These are phyloP conservation scores for Apiospora aurea DNA, from an alignment of 2,329 filamentous ascomycete genomes.

Conservation along the genomic window DNA sequence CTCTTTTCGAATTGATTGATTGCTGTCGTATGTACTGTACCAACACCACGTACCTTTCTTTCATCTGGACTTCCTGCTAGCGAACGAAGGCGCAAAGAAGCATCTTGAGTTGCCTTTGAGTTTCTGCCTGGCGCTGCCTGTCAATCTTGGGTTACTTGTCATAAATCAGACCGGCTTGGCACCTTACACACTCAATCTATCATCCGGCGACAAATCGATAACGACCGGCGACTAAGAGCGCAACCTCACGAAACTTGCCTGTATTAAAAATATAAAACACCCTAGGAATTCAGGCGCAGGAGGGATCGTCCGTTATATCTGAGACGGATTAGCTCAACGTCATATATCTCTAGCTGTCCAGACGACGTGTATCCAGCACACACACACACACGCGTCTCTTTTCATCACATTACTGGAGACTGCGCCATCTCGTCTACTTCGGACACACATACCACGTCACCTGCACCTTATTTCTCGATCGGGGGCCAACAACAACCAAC, in stretches of 20 bases:
- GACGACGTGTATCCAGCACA: not conserved
- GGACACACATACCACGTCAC: not conserved
- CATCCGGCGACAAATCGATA: not conserved
- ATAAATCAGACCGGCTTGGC: not conserved
- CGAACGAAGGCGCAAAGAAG: not conserved
- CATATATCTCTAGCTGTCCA: not conserved
- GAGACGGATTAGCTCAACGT: not conserved
- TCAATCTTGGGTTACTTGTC: not conserved
- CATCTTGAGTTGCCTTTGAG: not conserved
- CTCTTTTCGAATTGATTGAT: not conserved
- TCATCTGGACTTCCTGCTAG: not conserved
- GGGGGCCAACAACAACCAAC: conserved; percentile 1
- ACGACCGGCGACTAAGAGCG: not conserved
- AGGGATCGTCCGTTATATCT: not conserved
- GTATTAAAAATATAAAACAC: not conserved
- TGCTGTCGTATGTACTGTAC: not conserved
- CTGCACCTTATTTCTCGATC: not conserved
- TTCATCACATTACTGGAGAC: not conserved
- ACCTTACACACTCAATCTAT: not conserved
- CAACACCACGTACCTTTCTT: not conserved
- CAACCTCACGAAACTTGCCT: not conserved
- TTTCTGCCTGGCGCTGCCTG: not conserved
- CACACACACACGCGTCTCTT: not conserved
- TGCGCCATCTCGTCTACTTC: not conserved
- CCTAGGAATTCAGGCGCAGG: not conserved